Base-by-base conservation (phyloP, 202 grass and related monocot genomes). In the Panicum virgatum region DNA sequence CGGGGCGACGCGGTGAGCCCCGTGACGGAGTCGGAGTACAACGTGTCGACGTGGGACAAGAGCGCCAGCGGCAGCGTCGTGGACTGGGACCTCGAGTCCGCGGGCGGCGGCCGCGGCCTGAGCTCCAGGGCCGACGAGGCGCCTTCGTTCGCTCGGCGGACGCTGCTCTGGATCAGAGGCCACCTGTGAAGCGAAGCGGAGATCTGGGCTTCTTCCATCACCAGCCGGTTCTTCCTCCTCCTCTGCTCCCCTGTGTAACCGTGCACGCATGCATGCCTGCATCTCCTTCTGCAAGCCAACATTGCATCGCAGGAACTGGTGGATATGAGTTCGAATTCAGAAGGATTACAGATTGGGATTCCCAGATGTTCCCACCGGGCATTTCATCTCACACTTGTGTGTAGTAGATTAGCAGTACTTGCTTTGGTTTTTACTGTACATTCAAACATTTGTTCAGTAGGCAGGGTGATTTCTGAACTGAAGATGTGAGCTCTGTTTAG, bases 111-210 rank as follows among this genome's bases (percentile, higher is more conserved):
- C 7, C 25, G 5, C 26, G 34, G 83, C 10, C 71, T 91, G 20
- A 53, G 54, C 53, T 92, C 89, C 25, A 76, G 92, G 38, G 78
- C 89, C 29, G 92, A 94, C 51, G 92, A 94, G 89, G 79, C 90
- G 51, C 85, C 92, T 20, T 94, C 92, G 47, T 94, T 94, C 70
- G 92, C 92, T 4, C 79, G 92, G 75, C 86, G 92, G 80, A 94
- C 92, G 32, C 78, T 94, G 66, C 87, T 88, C 40, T 94, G 92
- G 90, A 94, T 94, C 89, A 89, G 90, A 88, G 90, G 92, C 52
- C 84, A 86, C 68, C 62, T 75, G 53, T 90, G 79, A 89, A 32
- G 15, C 37, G 29, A 85, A 32, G 29, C 62, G 27, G 63, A 26
- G 29, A 36, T 50, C 40, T 63, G 30, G 26, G 25, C 69, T 43